A percentile compares a stretch with the other conserved stretches of the same genome.
Conservation (phyloP, 371 early-diverging fungal species). For the Thermomucor indicae-seudaticae region DNA sequence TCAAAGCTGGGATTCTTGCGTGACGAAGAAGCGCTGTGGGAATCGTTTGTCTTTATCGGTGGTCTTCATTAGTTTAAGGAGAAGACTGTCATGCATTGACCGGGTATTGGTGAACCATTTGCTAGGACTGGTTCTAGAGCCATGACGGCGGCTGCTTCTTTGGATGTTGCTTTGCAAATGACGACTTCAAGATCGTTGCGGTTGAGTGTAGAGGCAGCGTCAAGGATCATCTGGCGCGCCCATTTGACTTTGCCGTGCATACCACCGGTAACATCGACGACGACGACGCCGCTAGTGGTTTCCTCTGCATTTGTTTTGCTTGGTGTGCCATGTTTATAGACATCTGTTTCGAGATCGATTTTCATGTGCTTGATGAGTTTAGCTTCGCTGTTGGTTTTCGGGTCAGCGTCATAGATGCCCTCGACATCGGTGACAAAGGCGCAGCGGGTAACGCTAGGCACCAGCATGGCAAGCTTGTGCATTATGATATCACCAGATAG, state of each 20-base stretch:
- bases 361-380: slow-evolving; percentile 13
- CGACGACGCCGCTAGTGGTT: not conserved
- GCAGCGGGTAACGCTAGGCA: slow-evolving; percentile 30
- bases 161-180: slow-evolving; percentile 27
- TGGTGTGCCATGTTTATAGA: not conserved
- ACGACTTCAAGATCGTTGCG: slow-evolving; percentile 17
- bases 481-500: slow-evolving; percentile 46
- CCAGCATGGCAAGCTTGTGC: slow-evolving; percentile 23
- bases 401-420: slow-evolving; percentile 40
- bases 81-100: slow-evolving; percentile 21
- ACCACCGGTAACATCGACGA: slow-evolving; percentile 43
- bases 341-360: not conserved
- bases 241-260: slow-evolving; percentile 43
- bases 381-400: slow-evolving; percentile 21
- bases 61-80: too few species aligned
- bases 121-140: slow-evolving; percentile 13
- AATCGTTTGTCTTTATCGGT: too few species aligned
- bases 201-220: slow-evolving; percentile 2
- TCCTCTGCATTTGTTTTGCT: slow-evolving; percentile 1
- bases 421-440: slow-evolving; percentile 47
- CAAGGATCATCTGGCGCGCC: slow-evolving; percentile 28
- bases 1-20: too few species aligned
- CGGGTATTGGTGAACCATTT: slow-evolving; percentile 3
- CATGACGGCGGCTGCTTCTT: slow-evolving; percentile 22
- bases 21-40: not conserved